These are phyloP conservation scores for Candida germanica DNA, from an alignment of 805 yeast genomes.

Conservation along the genomic window DNA sequence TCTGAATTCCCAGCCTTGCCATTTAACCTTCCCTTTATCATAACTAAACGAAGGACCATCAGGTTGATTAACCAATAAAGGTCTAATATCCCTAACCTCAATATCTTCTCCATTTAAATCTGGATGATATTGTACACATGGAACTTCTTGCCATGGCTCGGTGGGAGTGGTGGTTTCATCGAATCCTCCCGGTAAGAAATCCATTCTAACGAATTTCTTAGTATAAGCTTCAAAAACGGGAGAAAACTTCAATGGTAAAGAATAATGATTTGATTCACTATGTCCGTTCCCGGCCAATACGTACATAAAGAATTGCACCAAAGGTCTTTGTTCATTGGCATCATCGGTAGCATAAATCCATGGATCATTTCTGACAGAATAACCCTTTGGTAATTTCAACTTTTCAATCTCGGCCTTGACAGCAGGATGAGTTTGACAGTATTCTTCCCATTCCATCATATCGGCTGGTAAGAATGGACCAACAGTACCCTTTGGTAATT, in stretches of 20 bases:
- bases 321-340: slow-evolving; percentile 54
- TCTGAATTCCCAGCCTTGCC: slow-evolving; percentile 86
- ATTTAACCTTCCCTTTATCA: slow-evolving; percentile 56
- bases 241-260: slow-evolving; percentile 68
- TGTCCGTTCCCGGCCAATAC: slow-evolving; percentile 61
- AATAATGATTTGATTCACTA: slow-evolving; percentile 71
- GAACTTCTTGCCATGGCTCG: slow-evolving; percentile 56
- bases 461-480: slow-evolving; percentile 76
- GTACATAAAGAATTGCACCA: slow-evolving; percentile 74
- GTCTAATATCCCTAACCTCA: slow-evolving; percentile 56
- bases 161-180: slow-evolving; percentile 62
- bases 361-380: slow-evolving; percentile 62
- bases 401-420: slow-evolving; percentile 65
- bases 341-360: slow-evolving; percentile 88
- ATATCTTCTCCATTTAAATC: slow-evolving; percentile 55
- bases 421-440: slow-evolving; percentile 50
- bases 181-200: slow-evolving; percentile 67
- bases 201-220: slow-evolving; percentile 64
- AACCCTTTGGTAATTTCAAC: slow-evolving; percentile 57
- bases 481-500: slow-evolving; percentile 57
- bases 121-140: slow-evolving; percentile 70
- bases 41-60: slow-evolving; percentile 73
- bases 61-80: slow-evolving; percentile 67
- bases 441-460: slow-evolving; percentile 50
- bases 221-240: slow-evolving; percentile 68